Percentiles rank a stretch among this genome's conserved stretches.
Conservation (phyloP, 345 rosid genomes). For the Triadica sebifera region DNA sequence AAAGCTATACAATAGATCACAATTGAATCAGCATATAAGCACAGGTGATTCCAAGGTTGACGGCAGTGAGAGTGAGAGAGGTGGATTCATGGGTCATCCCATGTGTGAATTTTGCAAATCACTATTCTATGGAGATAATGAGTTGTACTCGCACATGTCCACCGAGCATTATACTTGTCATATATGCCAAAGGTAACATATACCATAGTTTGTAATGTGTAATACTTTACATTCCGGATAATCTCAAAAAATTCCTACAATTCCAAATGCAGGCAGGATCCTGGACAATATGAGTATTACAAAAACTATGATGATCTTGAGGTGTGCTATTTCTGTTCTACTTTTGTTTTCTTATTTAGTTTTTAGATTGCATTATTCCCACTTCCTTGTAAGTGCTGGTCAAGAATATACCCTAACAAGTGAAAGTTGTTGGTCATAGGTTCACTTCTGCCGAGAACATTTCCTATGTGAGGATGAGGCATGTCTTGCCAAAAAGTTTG, state of each 20-base stretch:
- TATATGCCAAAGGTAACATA: conserved; percentile 77
- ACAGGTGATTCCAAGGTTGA: conserved; percentile 95
- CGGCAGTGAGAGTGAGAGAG: conserved; percentile 94
- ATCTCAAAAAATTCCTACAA: not conserved
- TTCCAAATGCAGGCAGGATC: conserved; percentile 66
- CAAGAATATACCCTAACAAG: not conserved
- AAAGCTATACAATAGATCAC: conserved; percentile 74
- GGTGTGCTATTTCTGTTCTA: conserved; percentile 35
- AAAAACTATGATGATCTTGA: conserved; percentile 91
- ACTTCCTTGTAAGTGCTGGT: not conserved
- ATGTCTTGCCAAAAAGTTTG: conserved; percentile 86
- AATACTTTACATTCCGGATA: not conserved
- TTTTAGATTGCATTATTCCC: not conserved
- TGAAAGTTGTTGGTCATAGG: conserved; percentile 42
- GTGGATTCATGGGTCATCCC: conserved; percentile 95
- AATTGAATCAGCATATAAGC: conserved; percentile 75
- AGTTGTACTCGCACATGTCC: conserved; percentile 84
- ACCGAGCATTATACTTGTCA: conserved; percentile 89
- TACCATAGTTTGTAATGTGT: not conserved
- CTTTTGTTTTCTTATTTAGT: not conserved
- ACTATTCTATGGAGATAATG: conserved; percentile 94
- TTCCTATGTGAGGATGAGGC: conserved; percentile 91
- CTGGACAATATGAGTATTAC: conserved; percentile 85
- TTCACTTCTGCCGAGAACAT: conserved; percentile 87
- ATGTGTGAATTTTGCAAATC: conserved; percentile 82